These are phyloP conservation scores for Helicosporidium sp. DNA, from an alignment of 139 green algal species.

Conservation along the genomic window DNA sequence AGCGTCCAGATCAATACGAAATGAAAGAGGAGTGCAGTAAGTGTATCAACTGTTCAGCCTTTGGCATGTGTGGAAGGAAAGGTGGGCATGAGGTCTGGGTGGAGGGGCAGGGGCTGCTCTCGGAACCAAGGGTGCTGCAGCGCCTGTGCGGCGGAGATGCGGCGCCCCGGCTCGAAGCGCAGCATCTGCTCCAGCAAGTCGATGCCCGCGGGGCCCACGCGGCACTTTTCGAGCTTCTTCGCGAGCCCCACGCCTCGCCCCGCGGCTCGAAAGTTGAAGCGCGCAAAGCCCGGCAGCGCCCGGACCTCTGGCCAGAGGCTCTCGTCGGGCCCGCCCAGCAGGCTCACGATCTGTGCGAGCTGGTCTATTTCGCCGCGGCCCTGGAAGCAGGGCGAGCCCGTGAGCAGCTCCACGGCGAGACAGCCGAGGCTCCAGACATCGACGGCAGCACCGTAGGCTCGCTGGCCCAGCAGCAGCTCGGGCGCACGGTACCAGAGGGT, in stretches of 20 bases:
- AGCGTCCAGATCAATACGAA: too few species aligned
- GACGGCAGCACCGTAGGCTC: constrained; percentile 57
- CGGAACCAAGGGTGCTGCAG: constrained; percentile 29
- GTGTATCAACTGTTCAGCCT: too few species aligned
- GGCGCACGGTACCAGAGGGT: constrained; percentile 65
- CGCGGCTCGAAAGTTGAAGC: constrained; percentile 21
- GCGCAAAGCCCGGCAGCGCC: constrained; percentile 24
- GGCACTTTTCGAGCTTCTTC: neutral
- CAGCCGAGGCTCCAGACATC: constrained; percentile 80
- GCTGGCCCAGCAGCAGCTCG: constrained; percentile 71
- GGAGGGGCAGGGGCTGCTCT: constrained; percentile 30
- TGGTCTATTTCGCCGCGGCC: constrained; percentile 57
- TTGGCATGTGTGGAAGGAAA: constrained; percentile 25
- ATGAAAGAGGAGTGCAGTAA: too few species aligned
- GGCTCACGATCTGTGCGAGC: constrained; percentile 49
- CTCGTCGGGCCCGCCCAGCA: constrained; percentile 57
- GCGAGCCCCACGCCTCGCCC: too few species aligned
- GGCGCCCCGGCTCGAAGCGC: constrained; percentile 15
- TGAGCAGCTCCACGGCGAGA: constrained; percentile 83
- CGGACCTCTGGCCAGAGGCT: constrained; percentile 47
- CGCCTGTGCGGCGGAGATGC: constrained; percentile 31
- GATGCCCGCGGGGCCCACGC: too few species aligned
- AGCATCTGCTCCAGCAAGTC: constrained; percentile 16
- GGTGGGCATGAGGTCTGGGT: constrained; percentile 32
- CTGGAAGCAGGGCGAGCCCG: constrained; percentile 33